These are phyloP conservation scores for Citrullus mucosospermus DNA, from an alignment of 306 rosid genomes.

Conservation along the genomic window DNA sequence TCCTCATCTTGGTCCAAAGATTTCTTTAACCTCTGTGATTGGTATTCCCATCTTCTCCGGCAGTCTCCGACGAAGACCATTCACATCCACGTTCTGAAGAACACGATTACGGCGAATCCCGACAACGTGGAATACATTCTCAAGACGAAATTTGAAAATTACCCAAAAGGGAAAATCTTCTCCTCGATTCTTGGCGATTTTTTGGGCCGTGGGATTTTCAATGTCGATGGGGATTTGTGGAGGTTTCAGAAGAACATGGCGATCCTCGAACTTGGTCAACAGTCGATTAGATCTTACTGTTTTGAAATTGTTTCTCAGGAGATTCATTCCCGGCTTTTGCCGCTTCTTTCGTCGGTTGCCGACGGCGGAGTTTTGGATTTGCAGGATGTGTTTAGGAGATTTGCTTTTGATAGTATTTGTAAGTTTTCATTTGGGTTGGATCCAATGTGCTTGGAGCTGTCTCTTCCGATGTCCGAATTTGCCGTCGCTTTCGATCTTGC, in stretches of 20 bases:
- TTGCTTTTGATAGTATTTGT: constrained; percentile 57
- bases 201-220: constrained; percentile 70
- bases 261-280: constrained; percentile 31
- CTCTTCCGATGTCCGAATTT: constrained; percentile 50
- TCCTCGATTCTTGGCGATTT: constrained; percentile 59
- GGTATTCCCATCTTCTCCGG: constrained; percentile 55
- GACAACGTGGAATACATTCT: constrained; percentile 69
- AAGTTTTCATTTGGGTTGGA: constrained; percentile 70
- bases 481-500: constrained; percentile 59
- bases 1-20: constrained; percentile 44
- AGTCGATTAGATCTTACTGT: constrained; percentile 40
- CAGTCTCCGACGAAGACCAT: constrained; percentile 49
- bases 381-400: constrained; percentile 61
- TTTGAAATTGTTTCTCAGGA: constrained; percentile 49
- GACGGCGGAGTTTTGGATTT: constrained; percentile 31
- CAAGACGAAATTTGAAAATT: constrained; percentile 52
- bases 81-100: constrained; percentile 52
- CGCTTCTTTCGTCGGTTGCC: constrained; percentile 21
- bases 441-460: constrained; percentile 47
- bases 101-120: constrained; percentile 64
- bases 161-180: constrained; percentile 64
- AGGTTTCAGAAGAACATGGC: constrained; percentile 61
- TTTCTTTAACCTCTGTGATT: constrained; percentile 59
- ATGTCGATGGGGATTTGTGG: constrained; percentile 74
- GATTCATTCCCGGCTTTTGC: constrained; percentile 41